Conservation (phyloP, 1,284 basidiomycete genomes). For the Wolfiporia cocos region DNA sequence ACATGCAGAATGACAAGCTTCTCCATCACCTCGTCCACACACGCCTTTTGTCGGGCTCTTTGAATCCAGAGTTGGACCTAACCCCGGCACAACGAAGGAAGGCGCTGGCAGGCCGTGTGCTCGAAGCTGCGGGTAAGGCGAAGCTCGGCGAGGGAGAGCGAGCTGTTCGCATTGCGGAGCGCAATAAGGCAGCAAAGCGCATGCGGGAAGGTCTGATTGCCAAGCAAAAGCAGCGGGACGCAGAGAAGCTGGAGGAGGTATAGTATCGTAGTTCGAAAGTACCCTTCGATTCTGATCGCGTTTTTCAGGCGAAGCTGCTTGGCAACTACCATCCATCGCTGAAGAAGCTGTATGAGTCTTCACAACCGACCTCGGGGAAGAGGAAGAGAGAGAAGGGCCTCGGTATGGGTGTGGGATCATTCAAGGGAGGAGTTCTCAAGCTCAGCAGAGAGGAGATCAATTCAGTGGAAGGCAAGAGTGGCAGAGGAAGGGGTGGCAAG, state of each 20-base stretch:
- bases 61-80: constrained; percentile 52
- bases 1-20: constrained; percentile 67
- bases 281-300: constrained; percentile 7
- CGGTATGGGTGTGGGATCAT: constrained; percentile 73
- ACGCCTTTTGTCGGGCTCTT: constrained; percentile 64
- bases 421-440: constrained; percentile 58
- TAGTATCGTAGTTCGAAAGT: no score
- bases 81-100: constrained; percentile 61
- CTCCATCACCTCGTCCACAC: constrained; percentile 76
- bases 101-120: constrained; percentile 65
- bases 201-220: constrained; percentile 61
- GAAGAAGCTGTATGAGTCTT: constrained; percentile 56
- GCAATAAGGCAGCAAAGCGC: constrained; percentile 59
- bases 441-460: constrained; percentile 56
- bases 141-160: constrained; percentile 71
- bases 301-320: constrained; percentile 61
- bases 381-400: constrained; percentile 57
- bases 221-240: constrained; percentile 52
- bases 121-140: constrained; percentile 59
- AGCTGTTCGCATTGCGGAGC: constrained; percentile 49
- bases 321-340: constrained; percentile 77
- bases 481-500: constrained; percentile 8
- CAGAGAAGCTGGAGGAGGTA: constrained; percentile 62
- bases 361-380: constrained; percentile 26
- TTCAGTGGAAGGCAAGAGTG: constrained; percentile 29